These are phyloP conservation scores for Metroxylon sagu DNA, from an alignment of 176 grass and related monocot species.

Conservation along the genomic window DNA sequence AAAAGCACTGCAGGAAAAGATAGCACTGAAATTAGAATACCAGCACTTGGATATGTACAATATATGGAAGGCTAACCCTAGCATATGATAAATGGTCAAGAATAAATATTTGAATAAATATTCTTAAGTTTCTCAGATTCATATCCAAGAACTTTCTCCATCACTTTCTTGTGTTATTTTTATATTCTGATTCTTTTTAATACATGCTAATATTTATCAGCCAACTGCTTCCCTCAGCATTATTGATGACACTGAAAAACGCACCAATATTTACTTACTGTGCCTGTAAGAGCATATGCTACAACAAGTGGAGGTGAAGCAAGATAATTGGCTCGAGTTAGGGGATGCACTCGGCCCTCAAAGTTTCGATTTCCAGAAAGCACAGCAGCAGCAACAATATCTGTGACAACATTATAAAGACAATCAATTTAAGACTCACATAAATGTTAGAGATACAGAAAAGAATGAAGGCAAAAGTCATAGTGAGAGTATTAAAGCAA, in stretches of 20 bases:
- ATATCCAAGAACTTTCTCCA: no score
- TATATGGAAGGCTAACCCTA: no score
- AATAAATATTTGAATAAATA: no score
- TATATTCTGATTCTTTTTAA: no score
- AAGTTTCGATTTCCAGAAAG: conserved; percentile 36
- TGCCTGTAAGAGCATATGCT: conserved; percentile 29
- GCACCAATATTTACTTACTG: conserved; percentile 17
- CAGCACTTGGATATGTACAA: no score
- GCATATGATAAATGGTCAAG: no score
- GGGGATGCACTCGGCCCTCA: conserved; percentile 27
- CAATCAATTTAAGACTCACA: background rate
- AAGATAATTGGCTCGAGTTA: conserved; percentile 32
- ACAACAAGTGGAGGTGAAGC: conserved; percentile 35
- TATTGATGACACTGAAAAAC: background rate
- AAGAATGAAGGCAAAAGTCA: background rate
- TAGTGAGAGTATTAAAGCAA: background rate
- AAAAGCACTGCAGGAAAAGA: no score
- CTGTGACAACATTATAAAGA: background rate
- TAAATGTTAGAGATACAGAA: background rate
- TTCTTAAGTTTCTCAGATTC: no score
- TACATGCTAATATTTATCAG: no score
- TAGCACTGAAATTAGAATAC: no score
- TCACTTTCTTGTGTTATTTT: no score
- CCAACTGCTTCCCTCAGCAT: no score
- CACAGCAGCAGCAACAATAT: conserved; percentile 31